These are phyloP conservation scores for Phytophthora melonis DNA, from an alignment of 352 stramenopile species.

Conservation along the genomic window DNA sequence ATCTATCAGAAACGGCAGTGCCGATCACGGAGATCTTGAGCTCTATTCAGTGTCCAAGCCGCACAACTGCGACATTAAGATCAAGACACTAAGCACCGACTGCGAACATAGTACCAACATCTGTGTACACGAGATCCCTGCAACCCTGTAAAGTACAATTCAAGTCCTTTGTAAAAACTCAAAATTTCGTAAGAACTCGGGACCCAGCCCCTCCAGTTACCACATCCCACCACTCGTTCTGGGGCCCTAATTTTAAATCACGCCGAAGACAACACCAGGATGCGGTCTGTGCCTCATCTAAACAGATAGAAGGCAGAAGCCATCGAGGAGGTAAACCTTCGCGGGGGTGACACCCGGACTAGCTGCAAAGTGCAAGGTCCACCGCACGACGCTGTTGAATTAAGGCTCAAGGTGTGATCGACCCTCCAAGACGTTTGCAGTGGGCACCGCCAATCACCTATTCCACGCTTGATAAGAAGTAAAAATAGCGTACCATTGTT, in stretches of 20 bases:
- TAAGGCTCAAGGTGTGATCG: not conserved
- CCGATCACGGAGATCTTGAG: too few species aligned
- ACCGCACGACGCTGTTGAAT: not conserved
- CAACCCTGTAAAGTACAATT: not conserved
- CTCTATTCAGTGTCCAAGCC: too few species aligned
- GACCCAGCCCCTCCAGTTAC: not conserved
- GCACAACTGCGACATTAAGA: too few species aligned
- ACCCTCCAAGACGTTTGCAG: not conserved
- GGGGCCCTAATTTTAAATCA: not conserved
- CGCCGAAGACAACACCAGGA: not conserved
- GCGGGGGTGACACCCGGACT: not conserved
- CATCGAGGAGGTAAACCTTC: not conserved
- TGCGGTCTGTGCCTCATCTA: not conserved
- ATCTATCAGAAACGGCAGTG: too few species aligned
- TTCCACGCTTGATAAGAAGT: not conserved
- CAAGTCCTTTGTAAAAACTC: not conserved
- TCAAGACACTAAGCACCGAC: too few species aligned
- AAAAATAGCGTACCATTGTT: not conserved
- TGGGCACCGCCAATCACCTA: not conserved
- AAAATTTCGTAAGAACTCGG: not conserved
- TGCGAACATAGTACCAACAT: too few species aligned
- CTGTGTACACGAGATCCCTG: not conserved
- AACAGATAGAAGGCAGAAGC: not conserved
- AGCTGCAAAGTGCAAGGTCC: not conserved
- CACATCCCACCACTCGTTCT: not conserved